Evolutionary conservation across 2,329 filamentous ascomycete species (phyloP), one percentile per base, ranked within the genome.

Genomic region (Botrytis galanthina): DNA sequence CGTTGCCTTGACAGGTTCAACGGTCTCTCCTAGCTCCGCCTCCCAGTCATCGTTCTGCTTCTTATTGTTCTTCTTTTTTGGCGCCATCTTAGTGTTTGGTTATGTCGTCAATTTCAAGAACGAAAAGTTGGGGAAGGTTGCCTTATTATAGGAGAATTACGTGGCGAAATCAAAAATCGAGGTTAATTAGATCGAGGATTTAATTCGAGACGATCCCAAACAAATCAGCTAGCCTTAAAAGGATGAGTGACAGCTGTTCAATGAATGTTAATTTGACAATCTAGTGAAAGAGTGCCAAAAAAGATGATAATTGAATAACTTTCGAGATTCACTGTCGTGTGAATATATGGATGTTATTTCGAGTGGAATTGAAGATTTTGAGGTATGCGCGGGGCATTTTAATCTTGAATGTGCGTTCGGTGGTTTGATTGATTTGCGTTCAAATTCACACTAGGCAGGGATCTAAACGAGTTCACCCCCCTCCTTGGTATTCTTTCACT

Each of bases 41-140:
- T 98, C 96, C 95, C 95, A 98, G 87, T 98, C 94, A 81, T 97
- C 93, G 81, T 93, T 89, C 81, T 87, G 89, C 82, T 90, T 91
- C 87, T 95, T 97, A 84, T 91, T 92, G 82, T 91, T 92, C 89
- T 97, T 98, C 88, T 96, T 97, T 87, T 98, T 98, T 76, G 95
- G 95, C 81, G 95, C 86, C 95, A 98, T 98, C 75, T 83, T 86
- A 9, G 32, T 26, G 22, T 60, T 44, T 29, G 10, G 22, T n/a
- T 5, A 46, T 61, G 35, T 42, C 37, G 35, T 46, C 6, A 37
- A 35, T 26, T 54, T 70, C 29, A 32, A 60, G 35, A 10, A 57
- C 35, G n/a, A 42, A 42, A 32, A n/a, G 3, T 32, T 48, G 44
- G 44, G 8, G 16, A 39, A 39, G 22, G 35, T 61, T n/a, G 59